phyloP scores from a whole-genome alignment of 176 grass and related monocot genomes.

The Hsuehochloa calcarea region DNA sequence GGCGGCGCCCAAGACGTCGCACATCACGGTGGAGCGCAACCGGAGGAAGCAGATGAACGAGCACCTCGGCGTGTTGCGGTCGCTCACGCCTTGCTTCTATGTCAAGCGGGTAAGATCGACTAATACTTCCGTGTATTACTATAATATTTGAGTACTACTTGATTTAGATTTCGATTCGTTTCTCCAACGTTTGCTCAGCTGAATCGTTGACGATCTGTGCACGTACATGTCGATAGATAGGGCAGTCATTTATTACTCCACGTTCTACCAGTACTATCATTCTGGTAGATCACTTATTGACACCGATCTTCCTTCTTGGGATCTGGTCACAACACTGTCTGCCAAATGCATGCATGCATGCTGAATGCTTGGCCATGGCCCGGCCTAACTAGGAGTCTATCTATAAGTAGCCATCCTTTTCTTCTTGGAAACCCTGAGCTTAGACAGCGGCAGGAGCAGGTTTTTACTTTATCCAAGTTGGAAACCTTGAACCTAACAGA shows the following conservation, averaged over 20 bases:
- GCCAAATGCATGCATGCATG: neutral
- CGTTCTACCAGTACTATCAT: neutral
- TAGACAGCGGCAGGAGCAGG: neutral
- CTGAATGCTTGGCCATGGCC: slow-evolving; percentile 9
- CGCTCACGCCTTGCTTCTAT: slow-evolving; percentile 80
- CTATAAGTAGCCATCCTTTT: neutral
- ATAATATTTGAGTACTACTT: neutral
- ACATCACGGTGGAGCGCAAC: slow-evolving; percentile 83
- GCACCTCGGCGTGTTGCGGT: slow-evolving; percentile 61
- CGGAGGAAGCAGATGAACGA: slow-evolving; percentile 87
- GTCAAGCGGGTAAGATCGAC: slow-evolving; percentile 62
- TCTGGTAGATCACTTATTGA: neutral
- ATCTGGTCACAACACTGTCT: neutral
- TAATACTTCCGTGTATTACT: neutral
- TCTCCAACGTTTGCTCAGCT: neutral
- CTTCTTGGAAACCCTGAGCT: slow-evolving; percentile 7
- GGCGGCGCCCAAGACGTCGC: slow-evolving; percentile 34
- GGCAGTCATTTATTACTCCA: neutral
- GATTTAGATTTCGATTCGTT: neutral
- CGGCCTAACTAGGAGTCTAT: neutral
- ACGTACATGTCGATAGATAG: neutral
- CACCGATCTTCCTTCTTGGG: slow-evolving; percentile 7
- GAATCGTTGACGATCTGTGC: neutral
- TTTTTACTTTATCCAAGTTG: neutral
- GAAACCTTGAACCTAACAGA: neutral